These are phyloP conservation scores for Clarireedia monteithiana DNA, from an alignment of 2,329 filamentous ascomycete species.

Conservation along the genomic window DNA sequence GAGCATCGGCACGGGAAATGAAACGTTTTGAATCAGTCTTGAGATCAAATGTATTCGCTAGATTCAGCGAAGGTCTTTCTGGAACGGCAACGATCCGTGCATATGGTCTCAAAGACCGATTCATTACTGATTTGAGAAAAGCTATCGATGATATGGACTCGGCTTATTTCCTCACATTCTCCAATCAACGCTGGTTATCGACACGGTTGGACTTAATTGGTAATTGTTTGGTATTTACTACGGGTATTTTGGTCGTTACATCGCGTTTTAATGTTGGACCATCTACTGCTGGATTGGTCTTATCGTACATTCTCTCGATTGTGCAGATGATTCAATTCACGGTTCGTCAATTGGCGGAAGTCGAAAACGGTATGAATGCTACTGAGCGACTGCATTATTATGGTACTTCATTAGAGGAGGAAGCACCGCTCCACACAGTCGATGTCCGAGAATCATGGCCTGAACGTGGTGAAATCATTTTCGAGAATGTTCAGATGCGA, in stretches of 20 bases:
- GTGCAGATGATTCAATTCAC: constrained; percentile 96
- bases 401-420: constrained; percentile 77
- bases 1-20: constrained; percentile 83
- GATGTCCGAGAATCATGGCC: constrained; percentile 75
- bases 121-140: constrained; percentile 59
- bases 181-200: constrained; percentile 90
- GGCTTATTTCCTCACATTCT: constrained; percentile 91
- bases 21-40: constrained; percentile 91
- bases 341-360: constrained; percentile 85
- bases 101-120: constrained; percentile 73
- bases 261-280: constrained; percentile 80
- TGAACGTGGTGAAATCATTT: constrained; percentile 72
- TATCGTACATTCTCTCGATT: constrained; percentile 89
- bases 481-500: constrained; percentile 70
- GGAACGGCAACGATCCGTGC: constrained; percentile 82
- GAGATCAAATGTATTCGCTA: constrained; percentile 80
- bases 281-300: constrained; percentile 76
- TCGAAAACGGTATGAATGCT: constrained; percentile 97
- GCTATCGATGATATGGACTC: constrained; percentile 87
- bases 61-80: constrained; percentile 81
- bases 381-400: constrained; percentile 91
- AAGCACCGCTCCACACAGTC: constrained; percentile 72
- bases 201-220: constrained; percentile 79
- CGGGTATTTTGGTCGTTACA: constrained; percentile 85
- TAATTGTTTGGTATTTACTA: constrained; percentile 76